phyloP scores from a whole-genome alignment of 441 rosid genomes.

The Jatropha podagrica region DNA sequence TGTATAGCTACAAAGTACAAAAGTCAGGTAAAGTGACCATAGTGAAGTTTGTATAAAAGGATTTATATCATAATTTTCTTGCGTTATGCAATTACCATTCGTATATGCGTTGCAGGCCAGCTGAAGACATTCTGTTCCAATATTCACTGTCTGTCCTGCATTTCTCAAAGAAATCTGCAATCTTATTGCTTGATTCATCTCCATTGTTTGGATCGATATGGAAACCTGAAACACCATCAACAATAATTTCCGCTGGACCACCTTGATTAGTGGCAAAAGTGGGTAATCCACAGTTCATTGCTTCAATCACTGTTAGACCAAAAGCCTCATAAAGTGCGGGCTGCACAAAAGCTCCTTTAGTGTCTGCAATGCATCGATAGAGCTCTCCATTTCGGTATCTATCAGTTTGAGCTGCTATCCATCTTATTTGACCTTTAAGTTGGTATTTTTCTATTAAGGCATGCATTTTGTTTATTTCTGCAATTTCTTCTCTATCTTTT shows the following conservation, averaged over 20 bases:
- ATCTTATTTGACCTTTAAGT: conserved; percentile 80
- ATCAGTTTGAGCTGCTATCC: conserved; percentile 93
- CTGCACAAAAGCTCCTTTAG: conserved; percentile 87
- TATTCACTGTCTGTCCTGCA: conserved; percentile 52
- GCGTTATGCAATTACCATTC: conserved; percentile 53
- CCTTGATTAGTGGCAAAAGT: conserved; percentile 93
- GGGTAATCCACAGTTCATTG: conserved; percentile 94
- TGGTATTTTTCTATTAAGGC: conserved; percentile 65
- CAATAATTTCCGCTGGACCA: conserved; percentile 91
- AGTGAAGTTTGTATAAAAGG: neutral
- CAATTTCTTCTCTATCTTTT: conserved; percentile 82
- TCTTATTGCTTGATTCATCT: conserved; percentile 62
- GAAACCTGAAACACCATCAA: conserved; percentile 88
- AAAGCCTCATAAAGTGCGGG: conserved; percentile 97
- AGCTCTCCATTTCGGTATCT: conserved; percentile 83
- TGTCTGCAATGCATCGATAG: conserved; percentile 87
- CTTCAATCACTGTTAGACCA: conserved; percentile 91
- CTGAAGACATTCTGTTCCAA: conserved; percentile 64
- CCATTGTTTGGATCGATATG: conserved; percentile 86
- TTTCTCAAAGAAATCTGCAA: conserved; percentile 75
- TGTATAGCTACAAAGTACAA: conserved; percentile 59
- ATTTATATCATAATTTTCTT: neutral
- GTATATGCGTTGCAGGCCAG: conserved; percentile 68
- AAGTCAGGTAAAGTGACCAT: neutral
- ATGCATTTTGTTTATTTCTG: conserved; percentile 88